Base-by-base conservation (phyloP, 257 asterid species). In the Gentiana macrophylla region DNA sequence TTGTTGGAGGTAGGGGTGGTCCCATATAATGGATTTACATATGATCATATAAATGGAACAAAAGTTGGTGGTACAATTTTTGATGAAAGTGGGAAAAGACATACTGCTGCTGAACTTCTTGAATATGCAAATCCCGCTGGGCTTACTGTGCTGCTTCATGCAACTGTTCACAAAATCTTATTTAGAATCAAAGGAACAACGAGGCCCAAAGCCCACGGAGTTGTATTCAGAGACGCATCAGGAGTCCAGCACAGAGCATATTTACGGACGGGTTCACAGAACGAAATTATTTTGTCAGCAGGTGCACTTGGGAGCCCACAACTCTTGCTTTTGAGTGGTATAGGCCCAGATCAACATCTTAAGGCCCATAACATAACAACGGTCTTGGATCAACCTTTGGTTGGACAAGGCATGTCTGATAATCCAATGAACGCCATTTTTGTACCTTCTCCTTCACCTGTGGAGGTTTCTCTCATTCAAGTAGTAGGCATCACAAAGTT, bases 231-330 rank as follows among this genome's bases (percentile, higher is more conserved):
- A 61, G 98, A 91, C 35, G 70, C 78, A 8, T 48, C 34, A 32
- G 95, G 98, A 0, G 58, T 32, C 1, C 65, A 55, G 63, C 97
- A 86, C 76, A 73, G 36, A 41, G 96, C 97, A 5, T 84, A 82
- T 57, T 56, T 91, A 9, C 79, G 64, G 0, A 41, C 0, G 9
- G 95, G 88, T 34, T 32, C 70, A 0, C 76, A 70, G 52, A 91
- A 81, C 50, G 98, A 91, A 68, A 54, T 91, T 1, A 81, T 85
- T 48, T 15, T 91, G 10, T 79, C 95, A n/a, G 73, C 88, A 2
- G 98, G 98, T 56, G 94, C 94, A 3, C 70, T 91, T 32, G 96
- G 96, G 49, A 91, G 98, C 89, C 98, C 98, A 65, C 98, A 91
- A 15, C 37, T 84, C 36, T 50, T 91, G 50, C 84, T 91, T 94